These are phyloP conservation scores for Eremomyces bilateralis DNA, from an alignment of 495 filamentous ascomycete species.

Conservation along the genomic window DNA sequence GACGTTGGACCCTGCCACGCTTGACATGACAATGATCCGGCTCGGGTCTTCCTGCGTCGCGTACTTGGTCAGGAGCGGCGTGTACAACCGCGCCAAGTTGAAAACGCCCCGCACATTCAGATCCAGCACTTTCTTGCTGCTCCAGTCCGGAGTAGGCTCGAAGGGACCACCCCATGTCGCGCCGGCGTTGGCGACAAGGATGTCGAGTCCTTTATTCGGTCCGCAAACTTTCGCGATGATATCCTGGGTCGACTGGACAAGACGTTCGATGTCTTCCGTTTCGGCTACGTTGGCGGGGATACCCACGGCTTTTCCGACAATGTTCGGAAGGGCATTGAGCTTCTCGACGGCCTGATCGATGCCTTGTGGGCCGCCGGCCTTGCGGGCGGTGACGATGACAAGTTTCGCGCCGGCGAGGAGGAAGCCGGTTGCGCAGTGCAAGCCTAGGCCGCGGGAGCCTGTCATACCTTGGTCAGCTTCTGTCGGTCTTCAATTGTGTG, in stretches of 20 bases:
- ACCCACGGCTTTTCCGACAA: constrained; percentile 20
- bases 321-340: constrained; percentile 18
- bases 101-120: constrained; percentile 24
- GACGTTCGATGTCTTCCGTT: constrained; percentile 17
- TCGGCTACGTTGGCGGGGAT: constrained; percentile 22
- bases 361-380: constrained; percentile 16
- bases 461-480: constrained; percentile 3
- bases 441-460: constrained; percentile 22
- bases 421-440: constrained; percentile 23
- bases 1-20: constrained; percentile 19
- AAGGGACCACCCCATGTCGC: constrained; percentile 23
- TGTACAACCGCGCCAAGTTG: constrained; percentile 14
- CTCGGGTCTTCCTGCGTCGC: constrained; percentile 18
- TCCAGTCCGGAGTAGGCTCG: constrained; percentile 21
- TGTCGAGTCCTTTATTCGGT: no score
- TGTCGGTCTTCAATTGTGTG: background rate
- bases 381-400: constrained; percentile 22
- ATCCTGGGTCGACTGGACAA: constrained; percentile 19
- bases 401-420: constrained; percentile 20
- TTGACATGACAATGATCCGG: constrained; percentile 19
- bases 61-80: constrained; percentile 11
- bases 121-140: constrained; percentile 21
- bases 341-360: constrained; percentile 22
- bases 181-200: constrained; percentile 23
- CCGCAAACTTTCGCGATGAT: constrained; percentile 14